These are phyloP conservation scores for Fusarium sp. DNA, from an alignment of 2,329 filamentous ascomycete genomes.

Conservation along the genomic window DNA sequence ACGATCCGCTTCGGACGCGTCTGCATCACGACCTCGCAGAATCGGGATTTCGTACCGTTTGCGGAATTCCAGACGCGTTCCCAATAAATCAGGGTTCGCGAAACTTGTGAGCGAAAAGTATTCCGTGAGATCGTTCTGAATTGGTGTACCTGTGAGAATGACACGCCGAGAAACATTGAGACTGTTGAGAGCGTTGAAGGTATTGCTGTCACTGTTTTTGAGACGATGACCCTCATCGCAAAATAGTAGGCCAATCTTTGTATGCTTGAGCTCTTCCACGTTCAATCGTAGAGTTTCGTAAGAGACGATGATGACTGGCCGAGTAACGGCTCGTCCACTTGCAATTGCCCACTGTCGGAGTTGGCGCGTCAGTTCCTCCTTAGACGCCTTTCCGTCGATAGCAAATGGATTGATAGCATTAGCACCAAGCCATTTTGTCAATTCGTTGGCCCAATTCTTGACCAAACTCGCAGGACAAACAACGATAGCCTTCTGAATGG, in stretches of 20 bases:
- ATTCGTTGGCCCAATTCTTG: conserved; percentile 96
- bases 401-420: conserved; percentile 94
- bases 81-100: conserved; percentile 92
- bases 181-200: conserved; percentile 89
- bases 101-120: conserved; percentile 98
- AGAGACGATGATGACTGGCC: conserved; percentile 96
- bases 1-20: conserved; percentile 84
- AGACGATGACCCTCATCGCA: conserved; percentile 97
- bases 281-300: conserved; percentile 96
- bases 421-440: conserved; percentile 94
- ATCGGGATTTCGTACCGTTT: conserved; percentile 96
- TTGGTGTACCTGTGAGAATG: conserved; percentile 95
- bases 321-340: conserved; percentile 86
- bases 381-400: conserved; percentile 95
- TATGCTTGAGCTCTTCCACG: conserved; percentile 88
- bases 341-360: conserved; percentile 95
- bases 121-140: conserved; percentile 98
- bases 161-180: conserved; percentile 92
- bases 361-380: conserved; percentile 90
- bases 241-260: conserved; percentile 89
- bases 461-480: conserved; percentile 97
- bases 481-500: conserved; percentile 96
- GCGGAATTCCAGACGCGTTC: conserved; percentile 89
- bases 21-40: conserved; percentile 88
- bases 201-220: conserved; percentile 97